A percentile compares a stretch with the other conserved stretches of the same genome.
These are phyloP conservation scores for Eremochloa ophiuroides DNA, from an alignment of 176 grass and related monocot species.

Conservation along the genomic window DNA sequence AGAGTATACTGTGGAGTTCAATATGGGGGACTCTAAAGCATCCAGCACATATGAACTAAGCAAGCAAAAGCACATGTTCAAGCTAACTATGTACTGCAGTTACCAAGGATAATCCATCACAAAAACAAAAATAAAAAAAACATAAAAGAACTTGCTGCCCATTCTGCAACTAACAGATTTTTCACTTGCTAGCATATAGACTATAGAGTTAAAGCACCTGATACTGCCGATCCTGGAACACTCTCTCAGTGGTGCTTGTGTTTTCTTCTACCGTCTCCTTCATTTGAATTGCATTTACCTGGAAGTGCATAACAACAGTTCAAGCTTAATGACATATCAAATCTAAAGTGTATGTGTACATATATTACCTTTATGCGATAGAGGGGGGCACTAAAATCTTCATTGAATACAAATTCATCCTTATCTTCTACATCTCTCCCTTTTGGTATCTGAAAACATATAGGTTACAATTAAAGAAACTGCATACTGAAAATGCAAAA, in stretches of 20 bases:
- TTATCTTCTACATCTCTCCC: slow-evolving; percentile 92
- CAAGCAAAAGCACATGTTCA: slow-evolving; percentile 13
- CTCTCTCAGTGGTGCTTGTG: slow-evolving; percentile 96
- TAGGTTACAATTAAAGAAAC: slow-evolving; percentile 25
- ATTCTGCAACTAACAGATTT: not conserved
- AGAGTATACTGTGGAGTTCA: not conserved
- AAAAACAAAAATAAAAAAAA: not conserved
- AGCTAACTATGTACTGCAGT: not conserved
- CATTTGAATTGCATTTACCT: slow-evolving; percentile 99
- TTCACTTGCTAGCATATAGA: not conserved
- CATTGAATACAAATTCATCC: slow-evolving; percentile 90
- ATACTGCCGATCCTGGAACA: slow-evolving; percentile 97
- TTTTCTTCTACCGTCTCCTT: slow-evolving; percentile 99
- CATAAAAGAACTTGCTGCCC: not conserved
- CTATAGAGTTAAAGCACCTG: slow-evolving; percentile 52
- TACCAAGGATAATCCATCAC: not conserved
- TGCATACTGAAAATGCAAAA: slow-evolving; percentile 26
- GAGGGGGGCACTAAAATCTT: slow-evolving; percentile 86
- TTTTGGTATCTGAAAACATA: slow-evolving; percentile 80
- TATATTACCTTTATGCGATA: slow-evolving; percentile 93
- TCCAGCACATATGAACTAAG: not conserved
- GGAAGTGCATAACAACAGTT: slow-evolving; percentile 28
- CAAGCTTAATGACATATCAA: not conserved
- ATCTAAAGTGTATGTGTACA: not conserved
- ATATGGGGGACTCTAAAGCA: not conserved